Conservation (phyloP, 2,329 filamentous ascomycete genomes). For the Neofusicoccum sp. region DNA sequence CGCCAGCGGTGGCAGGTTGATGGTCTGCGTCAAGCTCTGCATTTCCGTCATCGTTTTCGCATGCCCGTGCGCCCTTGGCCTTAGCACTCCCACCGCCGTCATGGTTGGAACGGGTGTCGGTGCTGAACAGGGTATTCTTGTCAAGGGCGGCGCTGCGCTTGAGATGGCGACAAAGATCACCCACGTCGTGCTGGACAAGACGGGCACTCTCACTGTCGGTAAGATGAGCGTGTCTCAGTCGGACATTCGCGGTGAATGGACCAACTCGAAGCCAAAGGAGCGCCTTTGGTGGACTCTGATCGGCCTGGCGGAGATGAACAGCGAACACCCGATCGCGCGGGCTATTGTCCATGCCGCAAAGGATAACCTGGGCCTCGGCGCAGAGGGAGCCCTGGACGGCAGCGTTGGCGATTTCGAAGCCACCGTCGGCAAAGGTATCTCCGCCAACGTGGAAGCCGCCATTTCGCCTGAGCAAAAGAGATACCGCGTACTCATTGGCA, state of each 20-base stretch:
- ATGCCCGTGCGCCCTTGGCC: conserved; percentile 92
- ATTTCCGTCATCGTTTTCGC: conserved; percentile 99
- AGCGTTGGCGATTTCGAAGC: conserved; percentile 84
- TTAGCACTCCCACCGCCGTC: conserved; percentile 94
- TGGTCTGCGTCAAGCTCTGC: conserved; percentile 96
- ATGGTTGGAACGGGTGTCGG: conserved; percentile 99
- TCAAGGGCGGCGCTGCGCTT: conserved; percentile 91
- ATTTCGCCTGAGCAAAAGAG: conserved; percentile 67
- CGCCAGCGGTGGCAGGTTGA: conserved; percentile 83
- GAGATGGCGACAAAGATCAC: conserved; percentile 90
- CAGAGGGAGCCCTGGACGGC: conserved; percentile 77
- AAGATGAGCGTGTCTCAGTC: conserved; percentile 88
- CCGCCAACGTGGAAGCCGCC: conserved; percentile 77
- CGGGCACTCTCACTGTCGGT: conserved; percentile 88
- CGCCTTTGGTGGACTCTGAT: conserved; percentile 95
- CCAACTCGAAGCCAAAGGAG: conserved; percentile 65
- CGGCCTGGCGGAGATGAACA: conserved; percentile 92
- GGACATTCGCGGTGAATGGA: conserved; percentile 70
- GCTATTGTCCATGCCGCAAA: conserved; percentile 80
- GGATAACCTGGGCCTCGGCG: conserved; percentile 69
- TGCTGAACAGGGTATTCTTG: conserved; percentile 93
- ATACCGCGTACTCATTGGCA: conserved; percentile 83
- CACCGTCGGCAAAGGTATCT: conserved; percentile 81
- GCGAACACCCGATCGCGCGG: conserved; percentile 93
- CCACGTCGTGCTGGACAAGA: conserved; percentile 93